Evolutionary conservation across 169 alveolate species (phyloP), one percentile per base, ranked within the genome.

Genomic region (Plasmodium adleri): DNA sequence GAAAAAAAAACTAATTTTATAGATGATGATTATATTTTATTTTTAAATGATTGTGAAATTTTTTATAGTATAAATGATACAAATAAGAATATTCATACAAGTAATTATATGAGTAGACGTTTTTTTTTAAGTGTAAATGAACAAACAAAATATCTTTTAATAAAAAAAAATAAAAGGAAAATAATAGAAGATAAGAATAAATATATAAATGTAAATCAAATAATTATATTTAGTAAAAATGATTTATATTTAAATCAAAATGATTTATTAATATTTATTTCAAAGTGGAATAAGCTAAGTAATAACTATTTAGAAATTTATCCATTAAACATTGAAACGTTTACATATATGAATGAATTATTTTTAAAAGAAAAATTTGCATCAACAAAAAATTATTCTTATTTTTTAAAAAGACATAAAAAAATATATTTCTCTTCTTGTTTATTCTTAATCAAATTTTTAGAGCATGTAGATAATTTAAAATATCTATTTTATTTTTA

Each of bases 1-100:
- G 62, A 76, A 43, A 47, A 24, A 59, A 64, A 76, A 13, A 22
- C 50, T 24, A 28, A 12, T 45, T 7, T 50, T 22, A 1, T 24
- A 22, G 89, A 76, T n/a, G 89, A 76, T 50, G 70, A 76, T 43
- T 76, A 76, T 45, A 24, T 68, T 10, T 50, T 76, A 58, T 50
- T 59, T 6, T 49, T 76, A 26, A 50, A 64, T 64, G 32, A 64
- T 39, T 68, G 49, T 0, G 68, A 76, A 64, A 47, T 76, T 15
- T 9, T 76, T 20, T 76, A 20, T 22, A 76, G 78, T 70, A 17
- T 70, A 1, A 17, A 24, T 13, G 78, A 59, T 13, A 74, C 43
- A 45, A 24, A 45, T 56, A 15, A 15, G 10, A 6, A 10, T 2
- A 56, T 4, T 17, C 3, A 28, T 15, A 32, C 45, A 32, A 39